Evolutionary conservation across 257 asterid genomes (phyloP).

Genomic region (Parsonsia alboflavescens): DNA sequence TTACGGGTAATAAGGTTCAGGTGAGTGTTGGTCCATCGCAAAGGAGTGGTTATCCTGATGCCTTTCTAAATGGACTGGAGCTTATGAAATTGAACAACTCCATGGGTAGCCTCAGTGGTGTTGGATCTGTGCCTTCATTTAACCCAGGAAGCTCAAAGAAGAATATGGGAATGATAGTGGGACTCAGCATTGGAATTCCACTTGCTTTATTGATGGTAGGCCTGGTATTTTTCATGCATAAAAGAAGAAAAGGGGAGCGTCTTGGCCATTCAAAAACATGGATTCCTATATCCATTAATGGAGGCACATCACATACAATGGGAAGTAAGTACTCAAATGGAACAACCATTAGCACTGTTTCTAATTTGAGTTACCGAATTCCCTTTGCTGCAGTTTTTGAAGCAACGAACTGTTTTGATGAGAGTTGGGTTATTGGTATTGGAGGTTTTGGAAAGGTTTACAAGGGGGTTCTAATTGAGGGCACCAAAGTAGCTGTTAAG

Average conservation of each 20-base stretch:
- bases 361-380: conserved; percentile 66
- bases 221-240: conserved; percentile 27
- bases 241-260: conserved; percentile 40
- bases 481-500: conserved; percentile 68
- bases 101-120: conserved; percentile 54
- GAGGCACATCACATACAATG: conserved; percentile 65
- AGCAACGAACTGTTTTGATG: conserved; percentile 69
- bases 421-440: conserved; percentile 63
- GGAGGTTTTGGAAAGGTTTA: conserved; percentile 93
- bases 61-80: conserved; percentile 70
- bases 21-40: conserved; percentile 70
- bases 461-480: conserved; percentile 58
- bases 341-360: conserved; percentile 57
- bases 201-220: conserved; percentile 29
- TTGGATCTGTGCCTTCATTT: conserved; percentile 26
- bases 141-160: conserved; percentile 34
- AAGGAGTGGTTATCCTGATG: conserved; percentile 40
- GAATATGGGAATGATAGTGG: conserved; percentile 58
- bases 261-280: conserved; percentile 60
- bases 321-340: conserved; percentile 80
- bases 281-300: conserved; percentile 63
- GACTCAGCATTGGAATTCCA: conserved; percentile 45
- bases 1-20: conserved; percentile 26
- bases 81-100: conserved; percentile 66
- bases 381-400: conserved; percentile 69